Conservation (phyloP, 2,329 filamentous ascomycete species). For the Coleophoma crateriformis region DNA sequence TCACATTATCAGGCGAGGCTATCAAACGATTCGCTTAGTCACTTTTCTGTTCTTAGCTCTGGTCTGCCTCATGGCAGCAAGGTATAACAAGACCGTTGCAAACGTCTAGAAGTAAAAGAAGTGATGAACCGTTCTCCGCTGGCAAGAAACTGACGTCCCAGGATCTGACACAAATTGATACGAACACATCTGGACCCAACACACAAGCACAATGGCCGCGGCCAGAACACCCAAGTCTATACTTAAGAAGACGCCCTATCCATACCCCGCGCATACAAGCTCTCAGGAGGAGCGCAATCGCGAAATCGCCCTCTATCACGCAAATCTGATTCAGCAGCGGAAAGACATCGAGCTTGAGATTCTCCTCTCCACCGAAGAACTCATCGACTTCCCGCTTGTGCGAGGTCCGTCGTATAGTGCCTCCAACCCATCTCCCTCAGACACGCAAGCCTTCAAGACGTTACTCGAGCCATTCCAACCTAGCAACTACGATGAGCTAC, state of each 20-base stretch:
- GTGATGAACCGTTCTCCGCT: too few relatives aligned
- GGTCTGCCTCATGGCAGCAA: too few relatives aligned
- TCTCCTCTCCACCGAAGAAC: slow-evolving; percentile 62
- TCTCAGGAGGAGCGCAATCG: slow-evolving; percentile 41
- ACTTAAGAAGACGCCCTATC: slow-evolving; percentile 50
- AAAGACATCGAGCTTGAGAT: slow-evolving; percentile 75
- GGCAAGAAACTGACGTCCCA: neutral
- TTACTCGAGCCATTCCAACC: slow-evolving; percentile 74
- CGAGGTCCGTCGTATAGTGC: slow-evolving; percentile 45
- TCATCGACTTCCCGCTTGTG: slow-evolving; percentile 29
- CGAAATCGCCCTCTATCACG: slow-evolving; percentile 75
- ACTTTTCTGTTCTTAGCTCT: too few relatives aligned
- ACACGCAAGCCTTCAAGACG: slow-evolving; percentile 59
- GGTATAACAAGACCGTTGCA: neutral
- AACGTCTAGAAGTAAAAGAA: neutral
- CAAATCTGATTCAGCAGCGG: slow-evolving; percentile 73
- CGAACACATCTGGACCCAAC: neutral
- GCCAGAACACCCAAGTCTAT: slow-evolving; percentile 43
- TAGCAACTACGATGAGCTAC: slow-evolving; percentile 80
- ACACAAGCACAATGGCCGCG: slow-evolving; percentile 18
- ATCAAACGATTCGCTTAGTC: too few relatives aligned
- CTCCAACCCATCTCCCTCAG: slow-evolving; percentile 47
- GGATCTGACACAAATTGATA: neutral
- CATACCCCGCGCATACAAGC: slow-evolving; percentile 33
- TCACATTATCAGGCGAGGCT: too few relatives aligned